Conservation (phyloP, 148 eudicot genomes). For the Agrostemma githago region DNA sequence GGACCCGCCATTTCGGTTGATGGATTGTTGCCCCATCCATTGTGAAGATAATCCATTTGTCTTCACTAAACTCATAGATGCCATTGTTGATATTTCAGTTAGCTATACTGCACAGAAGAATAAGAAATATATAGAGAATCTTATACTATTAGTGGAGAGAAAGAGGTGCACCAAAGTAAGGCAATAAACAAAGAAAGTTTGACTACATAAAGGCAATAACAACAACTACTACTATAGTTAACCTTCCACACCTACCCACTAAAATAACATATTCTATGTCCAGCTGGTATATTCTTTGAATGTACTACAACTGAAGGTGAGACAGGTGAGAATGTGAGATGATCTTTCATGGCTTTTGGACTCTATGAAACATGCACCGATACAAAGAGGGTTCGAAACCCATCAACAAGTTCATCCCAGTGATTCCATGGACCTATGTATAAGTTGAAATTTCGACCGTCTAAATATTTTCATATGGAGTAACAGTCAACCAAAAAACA, state of each 20-base stretch:
- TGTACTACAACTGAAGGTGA: not conserved
- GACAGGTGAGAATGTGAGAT: not conserved
- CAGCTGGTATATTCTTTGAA: constrained; percentile 15
- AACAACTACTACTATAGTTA: not conserved
- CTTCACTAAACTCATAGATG: constrained; percentile 52
- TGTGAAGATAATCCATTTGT: constrained; percentile 52
- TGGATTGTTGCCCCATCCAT: constrained; percentile 45
- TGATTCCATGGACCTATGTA: not conserved
- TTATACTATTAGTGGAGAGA: not conserved
- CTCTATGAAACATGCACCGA: not conserved
- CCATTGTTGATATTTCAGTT: constrained; percentile 34
- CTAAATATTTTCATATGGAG: not conserved
- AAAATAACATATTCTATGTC: constrained; percentile 10
- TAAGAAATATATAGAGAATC: not conserved
- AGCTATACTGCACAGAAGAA: constrained; percentile 12
- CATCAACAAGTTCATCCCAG: not conserved
- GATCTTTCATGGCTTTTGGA: constrained; percentile 3
- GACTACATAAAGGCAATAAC: constrained; percentile 12
- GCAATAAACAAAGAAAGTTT: constrained; percentile 9
- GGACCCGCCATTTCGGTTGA: constrained; percentile 44
- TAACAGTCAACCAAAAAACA: no score
- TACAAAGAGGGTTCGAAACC: not conserved
- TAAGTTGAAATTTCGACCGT: constrained; percentile 5
- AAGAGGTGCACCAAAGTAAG: constrained; percentile 8
- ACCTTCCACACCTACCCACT: constrained; percentile 8